These are phyloP conservation scores for Fagopyrum homotropicum DNA, from an alignment of 148 eudicot species.

Conservation along the genomic window DNA sequence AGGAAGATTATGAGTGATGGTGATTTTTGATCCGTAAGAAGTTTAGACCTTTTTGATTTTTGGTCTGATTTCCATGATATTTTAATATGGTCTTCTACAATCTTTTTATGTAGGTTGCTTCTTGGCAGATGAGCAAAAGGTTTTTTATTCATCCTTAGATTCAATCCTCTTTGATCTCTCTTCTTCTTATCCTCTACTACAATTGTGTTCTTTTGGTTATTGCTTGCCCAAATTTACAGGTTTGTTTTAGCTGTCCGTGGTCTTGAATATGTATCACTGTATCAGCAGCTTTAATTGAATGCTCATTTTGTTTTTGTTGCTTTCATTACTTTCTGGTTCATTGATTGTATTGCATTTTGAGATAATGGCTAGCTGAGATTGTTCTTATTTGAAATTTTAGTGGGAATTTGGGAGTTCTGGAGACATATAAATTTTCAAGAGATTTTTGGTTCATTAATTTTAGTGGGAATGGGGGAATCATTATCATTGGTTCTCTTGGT, in stretches of 20 bases:
- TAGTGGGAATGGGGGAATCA: too few relatives aligned
- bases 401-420: background rate
- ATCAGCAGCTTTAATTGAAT: too few relatives aligned
- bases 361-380: background rate
- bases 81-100: background rate
- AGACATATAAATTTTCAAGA: background rate
- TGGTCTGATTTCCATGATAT: background rate
- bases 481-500: too few relatives aligned
- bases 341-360: background rate
- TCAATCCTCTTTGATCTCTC: background rate
- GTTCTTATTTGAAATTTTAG: background rate
- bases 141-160: background rate
- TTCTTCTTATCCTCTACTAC: background rate
- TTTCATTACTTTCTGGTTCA: background rate
- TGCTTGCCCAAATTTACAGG: background rate
- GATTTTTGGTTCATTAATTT: too few relatives aligned
- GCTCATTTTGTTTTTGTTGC: background rate
- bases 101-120: background rate
- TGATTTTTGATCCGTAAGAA: too few relatives aligned
- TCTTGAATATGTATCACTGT: too few relatives aligned
- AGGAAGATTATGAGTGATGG: too few relatives aligned
- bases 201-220: background rate
- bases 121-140: conserved; percentile 8
- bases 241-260: background rate
- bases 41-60: too few relatives aligned